These are phyloP conservation scores for Colletotrichum liriopes DNA, from an alignment of 2,329 filamentous ascomycete species.

Conservation along the genomic window DNA sequence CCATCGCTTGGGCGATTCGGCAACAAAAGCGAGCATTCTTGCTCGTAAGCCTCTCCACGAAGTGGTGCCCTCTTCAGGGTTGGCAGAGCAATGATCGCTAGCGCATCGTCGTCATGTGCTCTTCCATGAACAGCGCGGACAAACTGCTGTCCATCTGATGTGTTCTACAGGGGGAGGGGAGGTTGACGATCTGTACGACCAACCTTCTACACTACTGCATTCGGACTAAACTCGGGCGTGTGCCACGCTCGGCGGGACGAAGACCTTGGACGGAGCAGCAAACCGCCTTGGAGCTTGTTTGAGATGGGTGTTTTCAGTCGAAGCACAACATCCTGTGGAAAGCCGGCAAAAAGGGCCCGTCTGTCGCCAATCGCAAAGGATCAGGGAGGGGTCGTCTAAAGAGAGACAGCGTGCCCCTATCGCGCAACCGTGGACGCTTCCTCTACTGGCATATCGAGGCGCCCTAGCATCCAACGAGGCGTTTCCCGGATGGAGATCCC, in stretches of 20 bases:
- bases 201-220: neutral
- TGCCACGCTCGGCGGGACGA: neutral
- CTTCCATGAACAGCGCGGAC: neutral
- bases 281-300: neutral
- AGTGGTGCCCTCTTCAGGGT: conserved; percentile 9
- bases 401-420: neutral
- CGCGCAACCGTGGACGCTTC: conserved; percentile 2
- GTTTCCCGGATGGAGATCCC: conserved; percentile 29
- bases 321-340: neutral
- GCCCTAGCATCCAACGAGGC: conserved; percentile 10
- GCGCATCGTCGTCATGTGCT: neutral
- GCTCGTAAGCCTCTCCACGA: conserved; percentile 1
- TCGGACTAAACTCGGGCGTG: no score
- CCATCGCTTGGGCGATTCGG: neutral
- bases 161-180: neutral
- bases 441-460: conserved; percentile 21
- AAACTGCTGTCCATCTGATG: neutral
- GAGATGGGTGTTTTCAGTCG: neutral
- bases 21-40: neutral
- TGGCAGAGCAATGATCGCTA: neutral
- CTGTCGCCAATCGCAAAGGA: neutral
- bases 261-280: neutral
- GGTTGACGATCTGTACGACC: neutral
- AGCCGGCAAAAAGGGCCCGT: neutral
- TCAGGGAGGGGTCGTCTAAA: neutral